Conservation (phyloP, 176 grass and related monocot species). For the Aegilops longissima region DNA sequence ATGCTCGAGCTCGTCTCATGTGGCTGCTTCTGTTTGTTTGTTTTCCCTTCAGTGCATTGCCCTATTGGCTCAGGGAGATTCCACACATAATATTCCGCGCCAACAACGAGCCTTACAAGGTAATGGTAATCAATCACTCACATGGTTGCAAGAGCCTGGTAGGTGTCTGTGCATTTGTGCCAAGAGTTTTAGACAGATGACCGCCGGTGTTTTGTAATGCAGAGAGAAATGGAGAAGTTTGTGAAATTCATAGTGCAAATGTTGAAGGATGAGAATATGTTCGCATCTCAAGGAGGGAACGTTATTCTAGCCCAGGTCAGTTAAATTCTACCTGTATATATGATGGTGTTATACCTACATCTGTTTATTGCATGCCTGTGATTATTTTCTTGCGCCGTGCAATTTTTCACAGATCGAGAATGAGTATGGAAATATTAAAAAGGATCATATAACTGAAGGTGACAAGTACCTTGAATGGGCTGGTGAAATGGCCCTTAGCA, state of each 20-base stretch:
- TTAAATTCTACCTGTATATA: not conserved
- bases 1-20: slow-evolving; percentile 1
- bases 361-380: slow-evolving; percentile 11
- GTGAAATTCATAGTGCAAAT: slow-evolving; percentile 66
- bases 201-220: not conserved
- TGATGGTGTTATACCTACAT: not conserved
- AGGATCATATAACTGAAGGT: slow-evolving; percentile 44
- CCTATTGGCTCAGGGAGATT: slow-evolving; percentile 88
- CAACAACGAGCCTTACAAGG: slow-evolving; percentile 77
- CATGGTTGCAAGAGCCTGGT: slow-evolving; percentile 1
- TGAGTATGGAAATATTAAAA: slow-evolving; percentile 76
- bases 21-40: slow-evolving; percentile 1
- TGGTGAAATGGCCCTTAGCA: slow-evolving; percentile 63
- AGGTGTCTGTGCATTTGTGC: not conserved
- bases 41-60: slow-evolving; percentile 54
- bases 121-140: slow-evolving; percentile 10
- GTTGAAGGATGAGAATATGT: slow-evolving; percentile 71
- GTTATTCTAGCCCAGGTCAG: slow-evolving; percentile 81
- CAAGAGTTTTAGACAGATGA: not conserved
- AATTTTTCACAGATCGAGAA: slow-evolving; percentile 76
- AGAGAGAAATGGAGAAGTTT: slow-evolving; percentile 84
- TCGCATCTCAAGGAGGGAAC: slow-evolving; percentile 68
- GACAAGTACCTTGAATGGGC: slow-evolving; percentile 75
- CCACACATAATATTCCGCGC: slow-evolving; percentile 65
- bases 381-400: not conserved